Conservation (phyloP, 2,329 filamentous ascomycete genomes). For the Alternaria brassicicola region DNA sequence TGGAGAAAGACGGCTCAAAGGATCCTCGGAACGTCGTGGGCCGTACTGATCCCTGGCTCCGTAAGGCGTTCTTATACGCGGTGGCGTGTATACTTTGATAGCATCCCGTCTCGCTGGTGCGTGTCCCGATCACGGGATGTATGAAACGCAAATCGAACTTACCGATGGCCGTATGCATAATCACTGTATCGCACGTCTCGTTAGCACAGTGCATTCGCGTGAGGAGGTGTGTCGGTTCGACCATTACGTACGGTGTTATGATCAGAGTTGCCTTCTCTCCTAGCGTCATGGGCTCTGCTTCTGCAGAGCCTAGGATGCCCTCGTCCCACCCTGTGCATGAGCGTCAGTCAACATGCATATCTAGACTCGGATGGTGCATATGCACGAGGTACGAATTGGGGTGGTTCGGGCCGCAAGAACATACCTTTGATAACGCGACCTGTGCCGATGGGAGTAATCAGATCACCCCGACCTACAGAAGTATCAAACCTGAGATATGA, state of each 20-base stretch:
- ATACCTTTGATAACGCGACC: slow-evolving; percentile 86
- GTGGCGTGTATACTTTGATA: neutral
- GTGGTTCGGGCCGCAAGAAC: slow-evolving; percentile 20
- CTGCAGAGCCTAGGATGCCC: slow-evolving; percentile 64
- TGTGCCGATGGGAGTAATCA: slow-evolving; percentile 78
- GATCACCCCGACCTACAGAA: slow-evolving; percentile 77
- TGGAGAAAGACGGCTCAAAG: neutral
- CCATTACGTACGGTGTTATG: slow-evolving; percentile 70
- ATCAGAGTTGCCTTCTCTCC: slow-evolving; percentile 88
- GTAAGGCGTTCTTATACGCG: neutral
- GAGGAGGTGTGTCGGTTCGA: neutral
- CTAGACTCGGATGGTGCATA: slow-evolving; percentile 4
- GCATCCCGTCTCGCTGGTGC: neutral
- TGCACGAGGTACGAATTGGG: neutral
- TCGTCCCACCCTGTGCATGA: slow-evolving; percentile 60
- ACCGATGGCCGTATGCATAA: slow-evolving; percentile 48
- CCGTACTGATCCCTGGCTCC: neutral
- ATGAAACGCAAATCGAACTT: slow-evolving; percentile 24
- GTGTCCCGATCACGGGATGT: slow-evolving; percentile 6
- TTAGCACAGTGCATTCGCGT: slow-evolving; percentile 21
- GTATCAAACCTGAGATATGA: slow-evolving; percentile 76
- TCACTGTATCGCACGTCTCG: slow-evolving; percentile 32
- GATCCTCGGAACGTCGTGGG: neutral
- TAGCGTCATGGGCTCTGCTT: slow-evolving; percentile 72
- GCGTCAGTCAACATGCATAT: slow-evolving; percentile 26